Evolutionary conservation across 805 yeast species (phyloP).

Genomic region (Saturnispora quitensis): DNA sequence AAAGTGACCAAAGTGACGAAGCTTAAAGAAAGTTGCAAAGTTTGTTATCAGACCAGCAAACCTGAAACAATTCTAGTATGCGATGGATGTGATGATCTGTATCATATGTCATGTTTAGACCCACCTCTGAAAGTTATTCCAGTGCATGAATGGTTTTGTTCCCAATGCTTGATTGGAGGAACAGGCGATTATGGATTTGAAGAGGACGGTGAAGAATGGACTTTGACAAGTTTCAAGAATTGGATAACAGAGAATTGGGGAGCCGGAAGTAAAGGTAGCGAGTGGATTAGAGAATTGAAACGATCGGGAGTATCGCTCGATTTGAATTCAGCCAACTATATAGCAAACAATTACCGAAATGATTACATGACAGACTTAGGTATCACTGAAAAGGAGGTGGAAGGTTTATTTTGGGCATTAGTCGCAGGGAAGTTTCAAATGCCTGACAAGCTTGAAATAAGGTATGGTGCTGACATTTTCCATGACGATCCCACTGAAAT

Average conservation of each 20-base stretch:
- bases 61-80: conserved; percentile 50
- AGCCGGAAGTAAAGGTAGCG: background rate
- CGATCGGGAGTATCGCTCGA: background rate
- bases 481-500: conserved; percentile 53
- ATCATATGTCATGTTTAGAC: conserved; percentile 56
- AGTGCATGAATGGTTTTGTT: conserved; percentile 67
- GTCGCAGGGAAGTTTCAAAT: conserved; percentile 14
- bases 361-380: background rate
- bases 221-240: conserved; percentile 44
- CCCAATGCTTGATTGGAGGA: conserved; percentile 66
- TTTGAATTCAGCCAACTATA: background rate
- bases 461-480: conserved; percentile 83
- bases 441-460: conserved; percentile 39
- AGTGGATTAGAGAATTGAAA: conserved; percentile 2
- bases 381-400: conserved; percentile 36
- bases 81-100: conserved; percentile 64
- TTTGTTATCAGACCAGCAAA: conserved; percentile 39
- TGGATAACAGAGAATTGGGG: conserved; percentile 16
- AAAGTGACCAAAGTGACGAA: conserved; percentile 7
- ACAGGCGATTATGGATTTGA: conserved; percentile 63
- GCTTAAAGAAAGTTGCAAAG: conserved; percentile 16
- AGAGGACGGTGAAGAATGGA: conserved; percentile 46
- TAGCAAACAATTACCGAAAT: background rate
- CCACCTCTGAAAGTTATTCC: conserved; percentile 42
- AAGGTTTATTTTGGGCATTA: conserved; percentile 56